A percentile compares a stretch with the other conserved stretches of the same genome.
Conservation (phyloP, 495 filamentous ascomycete species). For the Podospora tetraspora region DNA sequence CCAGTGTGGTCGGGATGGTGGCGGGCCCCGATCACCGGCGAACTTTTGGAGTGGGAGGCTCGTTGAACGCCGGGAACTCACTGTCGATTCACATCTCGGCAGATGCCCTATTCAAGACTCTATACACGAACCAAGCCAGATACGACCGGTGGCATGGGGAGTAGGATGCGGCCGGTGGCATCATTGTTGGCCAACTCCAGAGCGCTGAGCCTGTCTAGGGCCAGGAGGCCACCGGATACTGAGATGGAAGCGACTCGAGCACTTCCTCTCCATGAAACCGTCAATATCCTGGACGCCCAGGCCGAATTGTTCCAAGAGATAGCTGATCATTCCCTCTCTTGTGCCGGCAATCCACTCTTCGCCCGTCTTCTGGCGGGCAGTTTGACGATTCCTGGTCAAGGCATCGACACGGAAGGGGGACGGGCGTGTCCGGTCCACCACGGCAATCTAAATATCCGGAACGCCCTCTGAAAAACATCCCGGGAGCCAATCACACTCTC, state of each 20-base stretch:
- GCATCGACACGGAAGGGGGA: neutral
- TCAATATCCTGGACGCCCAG: neutral
- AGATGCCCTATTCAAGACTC: neutral
- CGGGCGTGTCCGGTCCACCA: neutral
- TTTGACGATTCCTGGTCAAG: neutral
- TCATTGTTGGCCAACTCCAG: too few relatives aligned
- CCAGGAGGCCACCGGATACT: too few relatives aligned
- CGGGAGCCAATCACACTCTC: constrained; percentile 3
- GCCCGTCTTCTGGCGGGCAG: neutral
- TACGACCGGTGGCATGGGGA: too few relatives aligned
- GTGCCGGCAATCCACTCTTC: neutral
- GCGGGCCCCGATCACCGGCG: neutral
- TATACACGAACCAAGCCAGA: neutral
- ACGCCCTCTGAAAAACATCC: neutral
- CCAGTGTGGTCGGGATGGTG: neutral
- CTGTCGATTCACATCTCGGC: neutral
- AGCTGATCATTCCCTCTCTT: neutral
- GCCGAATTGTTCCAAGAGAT: neutral
- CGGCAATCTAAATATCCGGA: constrained; percentile 14
- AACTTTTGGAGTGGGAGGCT: neutral
- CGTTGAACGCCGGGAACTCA: neutral
- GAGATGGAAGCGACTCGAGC: too few relatives aligned
- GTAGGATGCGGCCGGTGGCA: too few relatives aligned
- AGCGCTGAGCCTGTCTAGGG: too few relatives aligned
- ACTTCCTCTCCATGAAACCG: neutral